phyloP scores from a whole-genome alignment of 2,329 filamentous ascomycete genomes.

The Neofusicoccum ribis region DNA sequence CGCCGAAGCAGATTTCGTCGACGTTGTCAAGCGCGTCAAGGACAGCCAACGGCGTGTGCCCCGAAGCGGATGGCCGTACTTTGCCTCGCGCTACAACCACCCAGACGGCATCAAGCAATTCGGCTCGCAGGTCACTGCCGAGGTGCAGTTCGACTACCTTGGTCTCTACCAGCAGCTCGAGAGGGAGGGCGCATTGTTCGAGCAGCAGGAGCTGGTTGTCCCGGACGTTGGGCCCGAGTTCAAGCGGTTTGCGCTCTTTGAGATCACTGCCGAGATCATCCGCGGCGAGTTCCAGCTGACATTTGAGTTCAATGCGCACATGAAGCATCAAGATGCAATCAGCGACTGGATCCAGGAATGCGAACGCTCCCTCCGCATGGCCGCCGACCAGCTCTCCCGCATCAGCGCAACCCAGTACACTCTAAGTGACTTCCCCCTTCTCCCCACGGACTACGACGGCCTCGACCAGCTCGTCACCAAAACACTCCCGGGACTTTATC shows the following conservation, averaged over 20 bases:
- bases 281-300: conserved; percentile 50
- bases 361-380: conserved; percentile 33
- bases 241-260: conserved; percentile 52
- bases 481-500: not conserved
- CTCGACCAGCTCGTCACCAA: not conserved
- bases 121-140: conserved; percentile 37
- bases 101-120: not conserved
- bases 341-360: conserved; percentile 46
- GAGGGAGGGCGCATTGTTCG: conserved; percentile 23
- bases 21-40: not conserved
- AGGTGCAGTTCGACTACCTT: conserved; percentile 60
- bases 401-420: not conserved
- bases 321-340: conserved; percentile 49
- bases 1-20: not conserved
- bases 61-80: conserved; percentile 1
- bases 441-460: not conserved
- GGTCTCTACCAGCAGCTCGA: conserved; percentile 55
- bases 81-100: conserved; percentile 8
- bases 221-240: conserved; percentile 21
- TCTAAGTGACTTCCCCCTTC: conserved; percentile 5
- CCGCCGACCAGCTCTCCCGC: conserved; percentile 27
- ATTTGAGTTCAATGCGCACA: conserved; percentile 53
- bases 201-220: not conserved
- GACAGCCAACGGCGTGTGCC: not conserved
- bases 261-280: conserved; percentile 54